Conservation (phyloP, 805 yeast species). For the Pichia exigua region DNA sequence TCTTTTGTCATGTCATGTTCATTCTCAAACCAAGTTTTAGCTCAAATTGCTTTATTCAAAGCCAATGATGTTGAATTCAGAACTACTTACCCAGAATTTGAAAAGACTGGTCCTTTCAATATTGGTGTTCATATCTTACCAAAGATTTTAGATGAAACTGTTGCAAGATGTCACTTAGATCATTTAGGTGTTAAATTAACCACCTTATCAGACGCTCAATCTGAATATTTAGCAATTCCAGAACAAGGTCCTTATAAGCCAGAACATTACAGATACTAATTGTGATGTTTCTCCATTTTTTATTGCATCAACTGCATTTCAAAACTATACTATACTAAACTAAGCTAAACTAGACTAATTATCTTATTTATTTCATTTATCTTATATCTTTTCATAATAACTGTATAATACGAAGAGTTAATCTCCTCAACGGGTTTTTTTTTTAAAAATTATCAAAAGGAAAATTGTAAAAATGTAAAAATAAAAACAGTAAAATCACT, state of each 20-base stretch:
- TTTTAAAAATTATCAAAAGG: neutral
- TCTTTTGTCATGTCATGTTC: slow-evolving; percentile 99
- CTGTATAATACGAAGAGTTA: slow-evolving; percentile 7
- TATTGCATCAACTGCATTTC: slow-evolving; percentile 28
- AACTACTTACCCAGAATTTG: slow-evolving; percentile 75
- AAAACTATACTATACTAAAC: neutral
- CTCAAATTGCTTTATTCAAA: slow-evolving; percentile 96
- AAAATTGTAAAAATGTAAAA: neutral
- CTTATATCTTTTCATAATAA: slow-evolving; percentile 2
- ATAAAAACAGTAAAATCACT: too few relatives aligned
- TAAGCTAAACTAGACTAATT: neutral
- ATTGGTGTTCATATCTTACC: slow-evolving; percentile 94
- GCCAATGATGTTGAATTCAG: slow-evolving; percentile 76
- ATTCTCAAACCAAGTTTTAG: slow-evolving; percentile 98
- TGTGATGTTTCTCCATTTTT: neutral
- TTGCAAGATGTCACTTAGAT: slow-evolving; percentile 91
- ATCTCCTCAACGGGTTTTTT: slow-evolving; percentile 10
- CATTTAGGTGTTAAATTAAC: slow-evolving; percentile 90
- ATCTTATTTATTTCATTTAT: neutral
- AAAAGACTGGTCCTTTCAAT: slow-evolving; percentile 84
- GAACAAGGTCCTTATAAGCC: slow-evolving; percentile 95
- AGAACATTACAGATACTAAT: slow-evolving; percentile 94
- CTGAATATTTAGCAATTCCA: slow-evolving; percentile 91
- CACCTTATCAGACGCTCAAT: slow-evolving; percentile 67
- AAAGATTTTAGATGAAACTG: slow-evolving; percentile 97